Base-by-base conservation (phyloP, 2,329 filamentous ascomycete genomes). In the Ophiocordyceps sinensis region DNA sequence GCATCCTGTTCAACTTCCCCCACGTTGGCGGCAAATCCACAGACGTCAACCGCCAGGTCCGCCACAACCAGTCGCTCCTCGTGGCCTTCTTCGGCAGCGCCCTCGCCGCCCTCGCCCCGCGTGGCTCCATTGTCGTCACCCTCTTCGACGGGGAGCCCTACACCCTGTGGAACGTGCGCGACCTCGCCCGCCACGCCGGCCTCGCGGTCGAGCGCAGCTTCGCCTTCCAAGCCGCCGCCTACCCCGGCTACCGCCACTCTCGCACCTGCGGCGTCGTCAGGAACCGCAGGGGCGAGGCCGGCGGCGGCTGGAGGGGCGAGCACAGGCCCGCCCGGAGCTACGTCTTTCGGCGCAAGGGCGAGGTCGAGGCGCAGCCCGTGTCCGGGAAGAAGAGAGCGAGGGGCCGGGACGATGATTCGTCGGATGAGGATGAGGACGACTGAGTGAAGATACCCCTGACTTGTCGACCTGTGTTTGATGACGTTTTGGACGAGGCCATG, bases 91-190 rank as follows among this genome's bases (percentile, higher is more conserved):
- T 86, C 63, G 57, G 60, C 44, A 62, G 67, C 42, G 69, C 73
- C 1, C 59, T 69, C 19, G 41, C 48, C 36, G 52, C 52, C 29
- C 54, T 63, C 28, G 53, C 53, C 5, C 63, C 64, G 1, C 66
- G 70, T 6, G 79, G 78, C 30, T 57, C 73, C 51, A 78, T 95
- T 41, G 63, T 94, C 40, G 78, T 96, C 19, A 93, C 87, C 0
- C 65, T 96, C 10, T 98, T 98, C 58, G 89, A 95, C 60, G 84
- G 83, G 44, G 82, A 93, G 59, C 91, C 91, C 0, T 98, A 98
- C 59, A 89, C 86, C 2, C 71, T 95, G 1, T 98, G 91, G 91
- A 95, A 96, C 63, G 73, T 96, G 23, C 75, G 80, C 30, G 89
- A 95, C 64, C 68, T 98, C 26, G 91, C 76, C 2, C 73, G 89